Conservation (phyloP, 768 basidiomycete genomes). For the Podaxis mareebaensis region DNA sequence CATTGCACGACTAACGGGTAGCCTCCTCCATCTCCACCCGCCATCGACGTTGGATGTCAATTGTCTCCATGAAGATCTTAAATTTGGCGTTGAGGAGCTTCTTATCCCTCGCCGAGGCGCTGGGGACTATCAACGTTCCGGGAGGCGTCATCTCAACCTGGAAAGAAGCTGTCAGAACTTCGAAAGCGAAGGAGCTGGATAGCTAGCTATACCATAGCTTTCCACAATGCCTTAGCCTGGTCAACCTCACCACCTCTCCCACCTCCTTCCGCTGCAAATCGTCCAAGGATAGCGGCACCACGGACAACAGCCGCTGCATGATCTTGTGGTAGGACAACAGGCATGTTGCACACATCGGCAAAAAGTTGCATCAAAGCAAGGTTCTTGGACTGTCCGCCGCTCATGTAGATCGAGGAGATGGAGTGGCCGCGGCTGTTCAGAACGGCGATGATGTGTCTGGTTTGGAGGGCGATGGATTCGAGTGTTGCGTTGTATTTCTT, state of each 20-base stretch:
- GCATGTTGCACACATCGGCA: conserved; percentile 80
- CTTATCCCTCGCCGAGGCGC: conserved; percentile 61
- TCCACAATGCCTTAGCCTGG: conserved; percentile 75
- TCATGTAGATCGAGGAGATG: conserved; percentile 86
- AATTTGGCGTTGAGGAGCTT: conserved; percentile 89
- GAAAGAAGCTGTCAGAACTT: conserved; percentile 3
- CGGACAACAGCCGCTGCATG: conserved; percentile 83
- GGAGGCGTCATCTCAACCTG: conserved; percentile 92
- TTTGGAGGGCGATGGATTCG: conserved; percentile 93
- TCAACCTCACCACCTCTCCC: conserved; percentile 30
- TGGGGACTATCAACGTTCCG: conserved; percentile 70
- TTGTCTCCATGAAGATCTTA: conserved; percentile 85
- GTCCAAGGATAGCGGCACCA: conserved; percentile 92
- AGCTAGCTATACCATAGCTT: conserved; percentile 72
- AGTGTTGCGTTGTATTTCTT: conserved; percentile 89
- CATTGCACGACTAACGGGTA: not conserved
- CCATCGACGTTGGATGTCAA: conserved; percentile 90
- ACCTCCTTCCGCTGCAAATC: conserved; percentile 70
- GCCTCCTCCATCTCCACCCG: conserved; percentile 74
- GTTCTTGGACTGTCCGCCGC: conserved; percentile 93
- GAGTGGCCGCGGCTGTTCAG: conserved; percentile 85
- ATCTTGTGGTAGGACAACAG: conserved; percentile 79
- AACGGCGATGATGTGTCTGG: conserved; percentile 88
- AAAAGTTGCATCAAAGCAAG: conserved; percentile 84
- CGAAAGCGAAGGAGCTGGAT: not conserved